A percentile compares a stretch with the other conserved stretches of the same genome.
These are phyloP conservation scores for Stropharia rugosoannulata DNA, from an alignment of 768 basidiomycete genomes.

Conservation along the genomic window DNA sequence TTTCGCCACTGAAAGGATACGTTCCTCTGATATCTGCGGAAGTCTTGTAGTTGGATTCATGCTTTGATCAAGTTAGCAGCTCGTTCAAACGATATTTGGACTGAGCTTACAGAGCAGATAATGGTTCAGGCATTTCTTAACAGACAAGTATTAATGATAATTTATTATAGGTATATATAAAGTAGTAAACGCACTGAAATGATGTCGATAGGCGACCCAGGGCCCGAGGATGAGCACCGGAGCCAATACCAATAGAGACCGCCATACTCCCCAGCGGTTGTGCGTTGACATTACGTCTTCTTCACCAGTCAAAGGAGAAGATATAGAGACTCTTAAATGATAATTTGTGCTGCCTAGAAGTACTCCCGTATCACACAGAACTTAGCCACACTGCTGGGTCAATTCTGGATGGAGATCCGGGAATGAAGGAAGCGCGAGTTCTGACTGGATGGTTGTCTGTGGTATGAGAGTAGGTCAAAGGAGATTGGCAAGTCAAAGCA, in stretches of 20 bases:
- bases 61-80: constrained; percentile 16
- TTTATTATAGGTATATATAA: background rate
- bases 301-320: no score
- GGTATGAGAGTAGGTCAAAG: background rate
- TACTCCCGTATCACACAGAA: no score
- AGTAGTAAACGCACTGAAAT: constrained; percentile 39
- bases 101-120: constrained; percentile 47
- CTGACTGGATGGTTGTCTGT: no score
- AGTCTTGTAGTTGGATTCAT: constrained; percentile 51
- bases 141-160: background rate
- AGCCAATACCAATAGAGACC: constrained; percentile 52
- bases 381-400: no score
- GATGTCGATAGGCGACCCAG: constrained; percentile 45
- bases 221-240: constrained; percentile 55
- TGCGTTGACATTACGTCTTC: constrained; percentile 20
- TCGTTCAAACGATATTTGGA: no score
- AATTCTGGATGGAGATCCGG: no score
- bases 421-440: no score
- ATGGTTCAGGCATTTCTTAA: constrained; percentile 57
- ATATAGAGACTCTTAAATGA: no score
- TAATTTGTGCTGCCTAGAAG: no score
- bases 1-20: constrained; percentile 61
- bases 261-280: constrained; percentile 55
- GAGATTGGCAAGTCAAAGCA: background rate
- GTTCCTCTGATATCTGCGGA: constrained; percentile 72